These are phyloP conservation scores for Aspergillus novoparasiticus DNA, from an alignment of 2,329 filamentous ascomycete species.

Conservation along the genomic window DNA sequence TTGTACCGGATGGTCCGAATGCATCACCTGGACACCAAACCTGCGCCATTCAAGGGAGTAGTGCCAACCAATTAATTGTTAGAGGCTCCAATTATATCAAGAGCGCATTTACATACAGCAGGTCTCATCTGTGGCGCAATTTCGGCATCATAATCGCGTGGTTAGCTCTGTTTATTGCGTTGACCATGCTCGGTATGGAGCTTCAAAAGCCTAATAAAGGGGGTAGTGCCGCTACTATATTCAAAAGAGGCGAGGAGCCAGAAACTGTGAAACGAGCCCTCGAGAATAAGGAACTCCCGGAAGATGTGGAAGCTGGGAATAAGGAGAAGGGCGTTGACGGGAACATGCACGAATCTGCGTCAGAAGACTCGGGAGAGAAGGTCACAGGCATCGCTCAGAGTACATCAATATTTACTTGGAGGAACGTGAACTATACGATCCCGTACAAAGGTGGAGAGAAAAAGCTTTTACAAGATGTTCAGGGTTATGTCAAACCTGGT, in stretches of 20 bases:
- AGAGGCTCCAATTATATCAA: constrained; percentile 15
- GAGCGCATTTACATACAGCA: constrained; percentile 55
- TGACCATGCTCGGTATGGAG: constrained; percentile 80
- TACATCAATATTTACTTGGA: constrained; percentile 80
- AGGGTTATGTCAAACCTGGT: constrained; percentile 75
- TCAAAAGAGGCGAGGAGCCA: constrained; percentile 67
- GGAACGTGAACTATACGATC: constrained; percentile 75
- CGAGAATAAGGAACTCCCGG: constrained; percentile 45
- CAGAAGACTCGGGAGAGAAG: constrained; percentile 27
- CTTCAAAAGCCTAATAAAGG: constrained; percentile 76
- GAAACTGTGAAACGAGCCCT: constrained; percentile 60
- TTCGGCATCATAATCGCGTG: constrained; percentile 78
- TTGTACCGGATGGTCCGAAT: constrained; percentile 57
- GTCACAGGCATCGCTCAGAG: constrained; percentile 61
- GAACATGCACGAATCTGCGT: constrained; percentile 22
- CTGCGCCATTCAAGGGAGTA: constrained; percentile 61
- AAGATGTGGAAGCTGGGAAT: constrained; percentile 56
- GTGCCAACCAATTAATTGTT: constrained; percentile 56
- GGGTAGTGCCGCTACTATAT: constrained; percentile 79
- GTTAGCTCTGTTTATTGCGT: constrained; percentile 72
- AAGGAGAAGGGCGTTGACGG: constrained; percentile 19
- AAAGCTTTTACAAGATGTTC: constrained; percentile 60
- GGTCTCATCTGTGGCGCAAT: constrained; percentile 68
- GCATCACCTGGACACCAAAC: constrained; percentile 56
- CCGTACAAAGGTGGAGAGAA: constrained; percentile 47